A percentile compares a stretch with the other conserved stretches of the same genome.
Evolutionary conservation across 2,329 filamentous ascomycete species (phyloP).

Genomic region (Aspergillus brunneoviolaceus): DNA sequence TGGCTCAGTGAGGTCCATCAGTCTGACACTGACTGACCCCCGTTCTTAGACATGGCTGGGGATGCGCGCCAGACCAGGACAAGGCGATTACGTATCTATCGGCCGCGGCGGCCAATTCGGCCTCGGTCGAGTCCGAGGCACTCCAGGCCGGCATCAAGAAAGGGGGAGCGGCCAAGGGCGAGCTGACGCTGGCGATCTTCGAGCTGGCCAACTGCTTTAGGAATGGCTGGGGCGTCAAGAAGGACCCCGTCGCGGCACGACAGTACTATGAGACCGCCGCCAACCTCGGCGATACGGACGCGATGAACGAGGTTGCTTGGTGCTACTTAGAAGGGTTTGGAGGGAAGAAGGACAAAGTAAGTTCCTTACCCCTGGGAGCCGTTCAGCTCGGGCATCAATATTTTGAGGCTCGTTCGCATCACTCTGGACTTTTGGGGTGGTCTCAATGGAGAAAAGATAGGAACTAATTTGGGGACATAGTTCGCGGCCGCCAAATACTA

Average conservation of each 20-base stretch:
- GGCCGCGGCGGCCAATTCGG: conserved; percentile 85
- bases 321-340: conserved; percentile 97
- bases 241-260: conserved; percentile 79
- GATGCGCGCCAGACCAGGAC: conserved; percentile 69
- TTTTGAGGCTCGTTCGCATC: conserved; percentile 16
- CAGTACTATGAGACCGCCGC: conserved; percentile 98
- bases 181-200: conserved; percentile 93
- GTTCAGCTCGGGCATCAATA: conserved; percentile 35
- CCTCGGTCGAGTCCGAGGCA: conserved; percentile 79
- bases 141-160: conserved; percentile 86
- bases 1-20: too few species aligned
- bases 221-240: conserved; percentile 87
- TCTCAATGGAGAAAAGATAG: conserved; percentile 14
- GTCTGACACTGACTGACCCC: not conserved
- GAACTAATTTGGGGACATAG: conserved; percentile 23
- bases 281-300: conserved; percentile 93
- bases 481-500: conserved; percentile 78
- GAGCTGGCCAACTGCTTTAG: conserved; percentile 78
- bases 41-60: conserved; percentile 79
- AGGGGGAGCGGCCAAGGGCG: conserved; percentile 91
- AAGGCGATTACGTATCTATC: conserved; percentile 81
- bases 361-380: conserved; percentile 36
- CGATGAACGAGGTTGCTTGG: conserved; percentile 96
- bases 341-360: conserved; percentile 96
- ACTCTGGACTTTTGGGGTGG: conserved; percentile 5